Conservation (phyloP, 2,329 filamentous ascomycete genomes). For the Paecilomyces dactylethromorphus region DNA sequence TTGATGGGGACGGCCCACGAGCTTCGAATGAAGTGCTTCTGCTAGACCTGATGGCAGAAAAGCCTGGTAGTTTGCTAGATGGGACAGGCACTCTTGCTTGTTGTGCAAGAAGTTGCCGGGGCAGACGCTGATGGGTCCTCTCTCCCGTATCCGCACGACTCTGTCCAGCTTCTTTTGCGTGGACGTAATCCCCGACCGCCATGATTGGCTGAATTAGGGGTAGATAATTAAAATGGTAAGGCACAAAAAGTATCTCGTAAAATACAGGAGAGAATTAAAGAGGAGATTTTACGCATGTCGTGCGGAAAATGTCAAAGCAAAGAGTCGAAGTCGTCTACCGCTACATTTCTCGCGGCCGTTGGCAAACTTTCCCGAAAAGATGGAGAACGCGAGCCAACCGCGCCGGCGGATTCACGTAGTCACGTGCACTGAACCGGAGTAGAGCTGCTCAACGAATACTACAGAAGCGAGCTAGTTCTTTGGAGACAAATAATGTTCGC, state of each 20-base stretch:
- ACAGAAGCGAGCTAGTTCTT: not conserved
- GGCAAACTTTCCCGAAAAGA: not conserved
- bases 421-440: not conserved
- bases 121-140: slow-evolving; percentile 12
- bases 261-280: not conserved
- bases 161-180: slow-evolving; percentile 29
- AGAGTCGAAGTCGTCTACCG: not conserved
- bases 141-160: slow-evolving; percentile 17
- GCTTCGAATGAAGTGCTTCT: slow-evolving; percentile 11
- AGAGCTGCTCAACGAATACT: not conserved
- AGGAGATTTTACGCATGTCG: not conserved
- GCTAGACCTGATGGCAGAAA: slow-evolving; percentile 9
- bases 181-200: slow-evolving; percentile 38
- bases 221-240: slow-evolving; percentile 2
- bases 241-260: not conserved
- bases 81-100: slow-evolving; percentile 29
- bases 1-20: slow-evolving; percentile 6
- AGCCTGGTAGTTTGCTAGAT: slow-evolving; percentile 16
- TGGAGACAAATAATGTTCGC: not conserved
- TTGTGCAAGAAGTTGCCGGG: slow-evolving; percentile 26
- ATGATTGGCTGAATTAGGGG: slow-evolving; percentile 16
- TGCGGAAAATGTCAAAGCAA: not conserved
- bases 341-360: not conserved
- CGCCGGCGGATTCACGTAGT: not conserved
- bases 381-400: not conserved